Evolutionary conservation across 192 early-diverging fungal genomes (phyloP).

Genomic region (Backusella tuberculispora): DNA sequence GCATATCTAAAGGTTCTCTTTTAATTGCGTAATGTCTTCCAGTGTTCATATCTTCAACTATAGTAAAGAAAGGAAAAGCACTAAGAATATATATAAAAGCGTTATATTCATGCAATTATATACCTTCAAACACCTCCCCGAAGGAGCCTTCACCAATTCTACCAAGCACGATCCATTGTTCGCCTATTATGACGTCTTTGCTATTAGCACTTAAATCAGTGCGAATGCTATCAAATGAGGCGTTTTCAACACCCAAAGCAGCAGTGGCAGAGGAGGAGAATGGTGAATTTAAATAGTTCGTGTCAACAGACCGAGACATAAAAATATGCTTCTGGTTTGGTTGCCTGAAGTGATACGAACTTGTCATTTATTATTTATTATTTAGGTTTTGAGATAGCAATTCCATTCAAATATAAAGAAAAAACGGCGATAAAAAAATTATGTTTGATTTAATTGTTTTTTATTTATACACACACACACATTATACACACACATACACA

Average conservation of each 20-base stretch:
- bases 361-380: constrained; percentile 16
- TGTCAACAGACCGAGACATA: constrained; percentile 19
- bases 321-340: background rate
- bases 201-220: constrained; percentile 29
- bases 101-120: no score
- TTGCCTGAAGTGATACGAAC: constrained; percentile 22
- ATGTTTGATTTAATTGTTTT: background rate
- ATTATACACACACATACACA: background rate
- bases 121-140: constrained; percentile 64
- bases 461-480: background rate
- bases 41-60: constrained; percentile 52
- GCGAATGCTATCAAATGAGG: constrained; percentile 26
- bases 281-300: background rate
- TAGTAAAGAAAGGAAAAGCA: background rate
- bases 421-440: background rate
- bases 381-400: background rate
- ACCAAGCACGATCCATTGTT: constrained; percentile 54
- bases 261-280: background rate
- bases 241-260: constrained; percentile 13
- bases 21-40: constrained; percentile 56
- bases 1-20: constrained; percentile 44
- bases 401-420: background rate
- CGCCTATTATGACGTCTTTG: constrained; percentile 48
- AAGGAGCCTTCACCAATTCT: constrained; percentile 64
- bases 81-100: background rate